Conservation (phyloP, 2,329 filamentous ascomycete genomes). For the Hypoxylon sp. region DNA sequence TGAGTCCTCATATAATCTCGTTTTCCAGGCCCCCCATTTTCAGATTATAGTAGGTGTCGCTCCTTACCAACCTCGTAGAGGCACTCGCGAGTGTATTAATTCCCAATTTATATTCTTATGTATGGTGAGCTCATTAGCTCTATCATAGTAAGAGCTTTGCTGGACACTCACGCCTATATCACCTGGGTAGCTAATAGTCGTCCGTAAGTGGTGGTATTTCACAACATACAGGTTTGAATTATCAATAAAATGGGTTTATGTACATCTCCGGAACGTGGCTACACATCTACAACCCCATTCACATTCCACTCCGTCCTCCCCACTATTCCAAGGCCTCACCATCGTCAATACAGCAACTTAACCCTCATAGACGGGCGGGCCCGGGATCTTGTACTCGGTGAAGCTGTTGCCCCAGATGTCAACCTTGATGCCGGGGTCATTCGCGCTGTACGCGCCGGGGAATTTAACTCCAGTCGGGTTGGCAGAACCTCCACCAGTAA, state of each 20-base stretch:
- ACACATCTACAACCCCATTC: not conserved
- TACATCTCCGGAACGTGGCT: not conserved
- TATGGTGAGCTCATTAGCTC: too few relatives aligned
- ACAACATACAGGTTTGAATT: not conserved
- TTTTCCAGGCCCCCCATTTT: not conserved
- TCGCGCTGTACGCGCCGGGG: conserved; percentile 61
- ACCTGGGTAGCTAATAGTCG: not conserved
- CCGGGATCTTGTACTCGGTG: conserved; percentile 55
- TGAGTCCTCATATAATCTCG: not conserved
- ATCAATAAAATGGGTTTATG: not conserved
- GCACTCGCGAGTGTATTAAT: too few relatives aligned
- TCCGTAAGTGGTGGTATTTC: not conserved
- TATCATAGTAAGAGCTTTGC: too few relatives aligned
- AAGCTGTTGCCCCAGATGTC: conserved; percentile 58
- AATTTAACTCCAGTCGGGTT: conserved; percentile 59
- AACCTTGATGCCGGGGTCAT: conserved; percentile 62
- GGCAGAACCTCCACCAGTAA: conserved; percentile 59
- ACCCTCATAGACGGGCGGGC: conserved; percentile 51
- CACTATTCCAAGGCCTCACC: not conserved
- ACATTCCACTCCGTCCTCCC: not conserved
- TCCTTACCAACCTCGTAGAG: too few relatives aligned
- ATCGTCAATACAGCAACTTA: conserved; percentile 10
- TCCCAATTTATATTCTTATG: too few relatives aligned
- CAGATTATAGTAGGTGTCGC: not conserved
- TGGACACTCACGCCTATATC: not conserved